A percentile compares a stretch with the other conserved stretches of the same genome.
Conservation (phyloP, 2,329 filamentous ascomycete species). For the Fusarium subglutinans region DNA sequence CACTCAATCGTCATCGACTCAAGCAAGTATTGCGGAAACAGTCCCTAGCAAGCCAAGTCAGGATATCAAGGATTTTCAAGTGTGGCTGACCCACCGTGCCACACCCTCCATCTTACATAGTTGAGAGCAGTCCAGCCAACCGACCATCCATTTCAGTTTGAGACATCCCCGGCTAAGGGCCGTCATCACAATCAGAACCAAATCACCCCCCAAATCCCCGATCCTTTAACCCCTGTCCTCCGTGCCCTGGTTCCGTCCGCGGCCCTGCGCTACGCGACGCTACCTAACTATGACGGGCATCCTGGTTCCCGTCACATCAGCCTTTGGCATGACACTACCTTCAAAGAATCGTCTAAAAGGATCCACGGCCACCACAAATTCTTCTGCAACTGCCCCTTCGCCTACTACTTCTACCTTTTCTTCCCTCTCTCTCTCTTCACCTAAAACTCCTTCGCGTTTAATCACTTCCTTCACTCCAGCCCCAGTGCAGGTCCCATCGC, state of each 20-base stretch:
- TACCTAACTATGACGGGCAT: constrained; percentile 45
- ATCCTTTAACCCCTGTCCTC: neutral
- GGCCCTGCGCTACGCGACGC: neutral
- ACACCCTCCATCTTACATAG: constrained; percentile 13
- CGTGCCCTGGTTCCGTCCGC: neutral
- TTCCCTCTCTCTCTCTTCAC: constrained; percentile 16
- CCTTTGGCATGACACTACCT: constrained; percentile 47
- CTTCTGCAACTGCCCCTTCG: constrained; percentile 21
- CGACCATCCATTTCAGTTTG: neutral
- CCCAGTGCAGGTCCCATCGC: neutral
- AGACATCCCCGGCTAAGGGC: neutral
- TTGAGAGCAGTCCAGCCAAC: neutral
- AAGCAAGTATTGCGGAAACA: constrained; percentile 11
- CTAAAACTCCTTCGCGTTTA: constrained; percentile 9
- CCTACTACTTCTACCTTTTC: constrained; percentile 26
- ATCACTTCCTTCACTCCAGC: constrained; percentile 2
- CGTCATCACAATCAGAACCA: constrained; percentile 8
- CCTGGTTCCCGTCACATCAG: constrained; percentile 46
- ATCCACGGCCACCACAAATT: constrained; percentile 19
- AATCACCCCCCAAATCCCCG: constrained; percentile 1
- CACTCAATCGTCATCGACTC: constrained; percentile 35
- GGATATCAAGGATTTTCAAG: constrained; percentile 24
- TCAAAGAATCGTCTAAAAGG: constrained; percentile 41
- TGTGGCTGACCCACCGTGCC: constrained; percentile 39
- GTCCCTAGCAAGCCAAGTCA: constrained; percentile 8